Conservation (phyloP, 176 grass and related monocot species). For the Carex kokanica region DNA sequence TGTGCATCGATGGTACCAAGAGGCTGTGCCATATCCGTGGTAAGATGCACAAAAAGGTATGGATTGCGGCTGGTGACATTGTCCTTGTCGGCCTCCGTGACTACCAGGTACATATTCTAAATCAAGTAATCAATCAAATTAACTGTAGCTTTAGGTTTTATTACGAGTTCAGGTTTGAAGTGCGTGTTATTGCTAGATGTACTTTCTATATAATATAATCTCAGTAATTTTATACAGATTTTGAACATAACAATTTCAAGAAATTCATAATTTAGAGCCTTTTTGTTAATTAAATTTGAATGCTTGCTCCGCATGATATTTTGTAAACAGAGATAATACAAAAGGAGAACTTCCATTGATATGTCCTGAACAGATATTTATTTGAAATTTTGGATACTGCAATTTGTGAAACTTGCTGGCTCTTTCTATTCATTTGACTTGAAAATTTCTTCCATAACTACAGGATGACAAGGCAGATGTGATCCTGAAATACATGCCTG, state of each 20-base stretch:
- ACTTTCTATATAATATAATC: not conserved
- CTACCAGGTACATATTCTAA: constrained; percentile 28
- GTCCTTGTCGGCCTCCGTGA: constrained; percentile 48
- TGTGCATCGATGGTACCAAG: constrained; percentile 43
- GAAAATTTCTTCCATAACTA: not conserved
- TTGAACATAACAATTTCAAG: not conserved
- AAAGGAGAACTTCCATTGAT: not conserved
- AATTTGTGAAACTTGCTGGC: not conserved
- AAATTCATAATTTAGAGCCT: not conserved
- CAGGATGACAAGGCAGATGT: constrained; percentile 53
- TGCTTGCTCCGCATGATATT: not conserved
- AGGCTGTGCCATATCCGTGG: constrained; percentile 45
- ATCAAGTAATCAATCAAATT: not conserved
- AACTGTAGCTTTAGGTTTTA: not conserved
- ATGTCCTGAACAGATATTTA: not conserved
- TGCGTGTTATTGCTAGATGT: not conserved
- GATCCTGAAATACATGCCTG: constrained; percentile 56
- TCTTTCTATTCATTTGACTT: not conserved
- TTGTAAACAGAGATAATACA: not conserved
- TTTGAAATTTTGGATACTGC: not conserved
- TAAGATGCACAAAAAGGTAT: constrained; percentile 58
- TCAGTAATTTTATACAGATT: not conserved
- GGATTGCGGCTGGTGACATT: constrained; percentile 46
- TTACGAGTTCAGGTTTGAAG: not conserved
- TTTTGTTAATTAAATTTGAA: not conserved